A percentile compares a stretch with the other conserved stretches of the same genome.
phyloP scores from a whole-genome alignment of 179 eudicot species.

The Patellifolia procumbens region DNA sequence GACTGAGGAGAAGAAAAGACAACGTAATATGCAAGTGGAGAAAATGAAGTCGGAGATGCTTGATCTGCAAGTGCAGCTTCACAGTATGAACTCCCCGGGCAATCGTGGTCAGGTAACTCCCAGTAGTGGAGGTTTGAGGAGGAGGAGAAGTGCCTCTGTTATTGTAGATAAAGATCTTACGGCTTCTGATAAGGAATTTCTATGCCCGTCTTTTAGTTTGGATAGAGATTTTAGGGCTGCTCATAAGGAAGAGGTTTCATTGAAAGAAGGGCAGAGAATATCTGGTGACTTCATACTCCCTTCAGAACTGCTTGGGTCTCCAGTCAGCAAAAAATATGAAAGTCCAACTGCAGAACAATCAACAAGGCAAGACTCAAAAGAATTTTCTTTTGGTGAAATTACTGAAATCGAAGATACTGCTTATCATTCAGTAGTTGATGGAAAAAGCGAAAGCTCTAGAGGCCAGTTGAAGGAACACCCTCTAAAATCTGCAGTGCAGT shows the following conservation, averaged over 20 bases:
- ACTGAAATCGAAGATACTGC: conserved; percentile 60
- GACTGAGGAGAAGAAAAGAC: conserved; percentile 83
- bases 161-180: conserved; percentile 37
- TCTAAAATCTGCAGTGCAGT: conserved; percentile 78
- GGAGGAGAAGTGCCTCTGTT: conserved; percentile 54
- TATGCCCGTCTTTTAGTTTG: conserved; percentile 35
- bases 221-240: conserved; percentile 36
- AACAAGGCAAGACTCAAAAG: conserved; percentile 39
- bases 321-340: conserved; percentile 42
- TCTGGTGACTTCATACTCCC: conserved; percentile 43
- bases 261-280: conserved; percentile 41
- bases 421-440: conserved; percentile 31
- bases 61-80: conserved; percentile 88
- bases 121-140: conserved; percentile 63
- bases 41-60: conserved; percentile 99
- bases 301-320: conserved; percentile 53
- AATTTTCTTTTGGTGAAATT: conserved; percentile 61
- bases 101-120: conserved; percentile 54
- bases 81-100: conserved; percentile 52
- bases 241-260: conserved; percentile 31
- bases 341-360: conserved; percentile 53
- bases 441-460: conserved; percentile 45
- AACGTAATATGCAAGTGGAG: conserved; percentile 97
- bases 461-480: conserved; percentile 64
- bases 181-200: conserved; percentile 28